Evolutionary conservation across 306 rosid species (phyloP).

Genomic region (Nissolia schottii): DNA sequence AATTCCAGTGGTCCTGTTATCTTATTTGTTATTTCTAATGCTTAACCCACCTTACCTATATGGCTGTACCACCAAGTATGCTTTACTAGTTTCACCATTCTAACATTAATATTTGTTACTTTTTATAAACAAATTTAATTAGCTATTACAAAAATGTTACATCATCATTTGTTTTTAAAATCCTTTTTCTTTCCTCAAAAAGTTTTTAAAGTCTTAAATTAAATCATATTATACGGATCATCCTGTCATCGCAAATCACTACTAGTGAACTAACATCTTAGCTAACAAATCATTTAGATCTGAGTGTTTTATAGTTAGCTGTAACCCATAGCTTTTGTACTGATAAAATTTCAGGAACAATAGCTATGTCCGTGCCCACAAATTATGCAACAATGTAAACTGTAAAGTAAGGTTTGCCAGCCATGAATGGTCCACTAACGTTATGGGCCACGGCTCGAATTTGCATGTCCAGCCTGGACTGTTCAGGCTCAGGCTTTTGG

Average conservation of each 20-base stretch:
- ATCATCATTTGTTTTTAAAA: neutral
- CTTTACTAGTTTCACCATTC: constrained; percentile 12
- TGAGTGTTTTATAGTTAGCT: neutral
- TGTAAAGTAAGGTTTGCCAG: constrained; percentile 16
- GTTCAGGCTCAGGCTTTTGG: neutral
- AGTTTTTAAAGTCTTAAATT: too few species aligned
- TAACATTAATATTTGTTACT: neutral
- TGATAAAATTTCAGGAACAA: neutral
- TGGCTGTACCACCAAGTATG: neutral
- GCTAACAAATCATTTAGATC: neutral
- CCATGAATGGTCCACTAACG: constrained; percentile 3
- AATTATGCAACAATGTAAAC: constrained; percentile 7
- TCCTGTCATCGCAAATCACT: neutral
- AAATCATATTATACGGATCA: too few species aligned
- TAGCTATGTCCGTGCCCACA: neutral
- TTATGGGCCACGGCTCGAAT: constrained; percentile 19
- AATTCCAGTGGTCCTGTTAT: neutral
- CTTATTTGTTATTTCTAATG: neutral
- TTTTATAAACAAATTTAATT: neutral
- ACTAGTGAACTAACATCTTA: neutral
- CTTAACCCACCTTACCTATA: neutral
- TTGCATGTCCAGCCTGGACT: constrained; percentile 28
- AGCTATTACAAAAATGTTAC: neutral
- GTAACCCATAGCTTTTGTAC: neutral
- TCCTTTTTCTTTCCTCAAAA: neutral